Percentiles rank a stretch among this genome's conserved stretches.
phyloP scores from a whole-genome alignment of 768 basidiomycete species.

The Rhizopogon vulgaris region DNA sequence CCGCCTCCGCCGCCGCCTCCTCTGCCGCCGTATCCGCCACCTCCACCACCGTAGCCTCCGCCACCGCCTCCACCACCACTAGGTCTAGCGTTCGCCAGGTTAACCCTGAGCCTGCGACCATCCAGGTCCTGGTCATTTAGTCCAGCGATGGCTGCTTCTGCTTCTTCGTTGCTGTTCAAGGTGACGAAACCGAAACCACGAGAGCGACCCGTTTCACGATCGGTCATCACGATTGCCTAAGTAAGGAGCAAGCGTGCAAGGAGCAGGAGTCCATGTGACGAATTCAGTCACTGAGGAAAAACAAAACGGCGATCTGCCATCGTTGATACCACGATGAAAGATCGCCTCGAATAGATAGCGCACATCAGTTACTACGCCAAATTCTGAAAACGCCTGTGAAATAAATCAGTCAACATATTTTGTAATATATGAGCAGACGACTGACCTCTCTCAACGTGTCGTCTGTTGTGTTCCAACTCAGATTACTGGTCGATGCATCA shows the following conservation, averaged over 20 bases:
- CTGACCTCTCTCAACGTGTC: conserved; percentile 19
- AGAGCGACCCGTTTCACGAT: conserved; percentile 53
- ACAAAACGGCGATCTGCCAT: conserved; percentile 23
- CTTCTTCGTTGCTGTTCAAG: conserved; percentile 24
- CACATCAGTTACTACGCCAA: conserved; percentile 45
- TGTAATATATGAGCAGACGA: conserved; percentile 1
- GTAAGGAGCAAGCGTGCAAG: conserved; percentile 3
- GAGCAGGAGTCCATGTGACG: conserved; percentile 17
- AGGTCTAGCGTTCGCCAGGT: conserved; percentile 29
- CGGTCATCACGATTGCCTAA: conserved; percentile 34
- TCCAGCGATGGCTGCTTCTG: conserved; percentile 36
- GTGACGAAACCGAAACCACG: conserved; percentile 56
- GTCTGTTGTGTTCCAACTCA: conserved; percentile 30
- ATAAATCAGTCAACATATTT: background rate
- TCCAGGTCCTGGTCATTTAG: conserved; percentile 50
- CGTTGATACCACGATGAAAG: conserved; percentile 23
- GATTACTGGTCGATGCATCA: conserved; percentile 15
- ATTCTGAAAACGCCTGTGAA: conserved; percentile 36
- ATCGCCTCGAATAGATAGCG: conserved; percentile 29
- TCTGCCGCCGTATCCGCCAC: conserved; percentile 5
- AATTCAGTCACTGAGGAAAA: conserved; percentile 18
- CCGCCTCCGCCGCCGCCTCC: conserved; percentile 8
- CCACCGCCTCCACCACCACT: conserved; percentile 23
- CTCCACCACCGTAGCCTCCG: conserved; percentile 12
- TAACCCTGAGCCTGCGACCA: conserved; percentile 49